Evolutionary conservation across 2,329 filamentous ascomycete species (phyloP).

Genomic region (Pestalotiopsis sp.): DNA sequence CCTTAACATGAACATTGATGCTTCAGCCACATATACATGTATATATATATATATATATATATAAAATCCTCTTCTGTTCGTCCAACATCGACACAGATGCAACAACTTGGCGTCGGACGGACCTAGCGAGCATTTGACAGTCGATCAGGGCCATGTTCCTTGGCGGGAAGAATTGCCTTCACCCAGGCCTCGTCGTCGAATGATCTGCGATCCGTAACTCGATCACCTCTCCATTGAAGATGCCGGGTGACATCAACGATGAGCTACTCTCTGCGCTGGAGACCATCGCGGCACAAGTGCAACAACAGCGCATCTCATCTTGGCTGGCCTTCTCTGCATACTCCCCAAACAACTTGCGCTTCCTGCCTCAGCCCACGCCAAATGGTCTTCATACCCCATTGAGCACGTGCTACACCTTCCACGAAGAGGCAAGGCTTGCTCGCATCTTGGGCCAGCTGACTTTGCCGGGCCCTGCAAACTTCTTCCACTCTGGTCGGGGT

Average conservation of each 20-base stretch:
- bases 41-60: no score
- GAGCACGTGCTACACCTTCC: constrained; percentile 48
- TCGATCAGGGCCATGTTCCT: no score
- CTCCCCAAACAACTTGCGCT: constrained; percentile 46
- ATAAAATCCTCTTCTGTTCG: no score
- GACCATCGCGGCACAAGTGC: constrained; percentile 11
- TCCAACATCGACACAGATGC: no score
- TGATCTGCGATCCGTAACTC: no score
- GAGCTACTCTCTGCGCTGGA: background rate
- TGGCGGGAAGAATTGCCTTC: no score
- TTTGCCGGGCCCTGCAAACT: background rate
- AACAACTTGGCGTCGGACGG: no score
- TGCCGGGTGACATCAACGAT: background rate
- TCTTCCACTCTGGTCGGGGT: background rate
- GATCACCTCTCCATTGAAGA: no score
- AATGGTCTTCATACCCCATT: constrained; percentile 35
- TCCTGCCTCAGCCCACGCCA: constrained; percentile 51
- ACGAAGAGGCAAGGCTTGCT: constrained; percentile 28
- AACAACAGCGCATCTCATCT: constrained; percentile 28
- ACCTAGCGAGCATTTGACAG: no score
- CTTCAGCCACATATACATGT: no score
- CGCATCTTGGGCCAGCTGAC: background rate
- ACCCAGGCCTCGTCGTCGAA: no score
- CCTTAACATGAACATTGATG: no score
- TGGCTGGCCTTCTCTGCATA: constrained; percentile 45